phyloP scores from a whole-genome alignment of 176 grass and related monocot species.

The Echinochloa phyllopogon region DNA sequence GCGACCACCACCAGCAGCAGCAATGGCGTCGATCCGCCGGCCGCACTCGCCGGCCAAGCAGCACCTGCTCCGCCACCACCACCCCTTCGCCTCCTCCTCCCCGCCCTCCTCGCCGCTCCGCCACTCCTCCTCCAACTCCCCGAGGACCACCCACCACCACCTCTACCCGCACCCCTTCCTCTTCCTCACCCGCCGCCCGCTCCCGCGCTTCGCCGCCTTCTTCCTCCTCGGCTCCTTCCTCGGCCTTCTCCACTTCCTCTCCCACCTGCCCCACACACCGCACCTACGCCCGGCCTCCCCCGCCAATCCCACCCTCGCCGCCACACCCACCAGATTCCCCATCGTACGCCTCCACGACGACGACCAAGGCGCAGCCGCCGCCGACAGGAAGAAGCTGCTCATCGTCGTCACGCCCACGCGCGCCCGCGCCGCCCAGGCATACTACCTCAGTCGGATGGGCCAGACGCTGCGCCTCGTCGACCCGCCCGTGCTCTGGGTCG shows the following conservation, averaged over 20 bases:
- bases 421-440: slow-evolving; percentile 65
- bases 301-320: background rate
- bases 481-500: slow-evolving; percentile 73
- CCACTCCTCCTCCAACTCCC: slow-evolving; percentile 50
- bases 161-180: slow-evolving; percentile 31
- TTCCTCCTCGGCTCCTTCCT: slow-evolving; percentile 82
- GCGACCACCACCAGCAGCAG: fast-evolving
- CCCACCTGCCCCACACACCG: slow-evolving; percentile 46
- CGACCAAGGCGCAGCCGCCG: too few relatives aligned
- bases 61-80: slow-evolving; percentile 50
- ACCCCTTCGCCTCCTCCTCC: slow-evolving; percentile 36
- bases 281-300: background rate
- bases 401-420: slow-evolving; percentile 84
- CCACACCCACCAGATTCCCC: background rate
- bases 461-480: slow-evolving; percentile 76
- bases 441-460: slow-evolving; percentile 76
- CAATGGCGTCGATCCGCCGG: slow-evolving; percentile 71
- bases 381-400: slow-evolving; percentile 36
- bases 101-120: slow-evolving; percentile 54
- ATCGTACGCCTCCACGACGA: background rate
- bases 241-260: slow-evolving; percentile 75
- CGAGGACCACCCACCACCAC: slow-evolving; percentile 2
- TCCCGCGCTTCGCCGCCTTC: slow-evolving; percentile 69
- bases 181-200: slow-evolving; percentile 48
- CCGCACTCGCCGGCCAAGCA: slow-evolving; percentile 68